phyloP scores from a whole-genome alignment of 73 alveolate genomes.

The Stentor roeselii region DNA sequence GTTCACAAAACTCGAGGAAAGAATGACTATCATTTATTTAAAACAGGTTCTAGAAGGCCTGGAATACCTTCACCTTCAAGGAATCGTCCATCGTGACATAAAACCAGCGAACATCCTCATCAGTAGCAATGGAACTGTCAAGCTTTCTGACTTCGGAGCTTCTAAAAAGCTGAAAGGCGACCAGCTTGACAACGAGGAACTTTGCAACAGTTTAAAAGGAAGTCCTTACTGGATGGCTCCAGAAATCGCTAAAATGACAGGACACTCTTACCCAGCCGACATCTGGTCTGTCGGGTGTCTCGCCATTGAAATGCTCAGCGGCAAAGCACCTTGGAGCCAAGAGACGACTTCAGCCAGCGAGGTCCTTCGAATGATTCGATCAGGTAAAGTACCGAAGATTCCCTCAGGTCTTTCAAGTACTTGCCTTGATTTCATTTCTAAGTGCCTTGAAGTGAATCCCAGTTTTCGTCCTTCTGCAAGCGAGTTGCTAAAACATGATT shows the following conservation, averaged over 20 bases:
- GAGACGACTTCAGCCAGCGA: too few relatives aligned
- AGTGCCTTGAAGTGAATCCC: too few relatives aligned
- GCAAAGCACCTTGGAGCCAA: slow-evolving; percentile 76
- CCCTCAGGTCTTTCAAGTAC: too few relatives aligned
- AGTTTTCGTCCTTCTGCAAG: too few relatives aligned
- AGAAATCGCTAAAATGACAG: slow-evolving; percentile 41
- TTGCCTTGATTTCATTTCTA: too few relatives aligned
- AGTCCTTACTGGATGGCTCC: slow-evolving; percentile 73
- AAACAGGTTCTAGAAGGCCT: slow-evolving; percentile 59
- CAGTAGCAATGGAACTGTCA: slow-evolving; percentile 1
- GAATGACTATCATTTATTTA: not conserved
- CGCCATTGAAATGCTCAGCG: slow-evolving; percentile 53
- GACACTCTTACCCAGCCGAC: slow-evolving; percentile 50
- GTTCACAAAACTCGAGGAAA: slow-evolving; percentile 26
- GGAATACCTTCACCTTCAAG: slow-evolving; percentile 52
- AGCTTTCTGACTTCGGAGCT: slow-evolving; percentile 32
- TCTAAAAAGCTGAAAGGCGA: too few relatives aligned
- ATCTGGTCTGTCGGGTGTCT: slow-evolving; percentile 70
- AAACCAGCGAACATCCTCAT: slow-evolving; percentile 10
- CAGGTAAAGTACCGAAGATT: too few relatives aligned
- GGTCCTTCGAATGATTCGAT: too few relatives aligned
- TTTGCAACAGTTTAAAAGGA: too few relatives aligned
- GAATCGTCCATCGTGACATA: slow-evolving; percentile 58
- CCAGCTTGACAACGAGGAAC: too few relatives aligned
- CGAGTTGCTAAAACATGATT: too few relatives aligned